Evolutionary conservation across 1,284 basidiomycete genomes (phyloP).

Genomic region (Ustilago vetiveriae): DNA sequence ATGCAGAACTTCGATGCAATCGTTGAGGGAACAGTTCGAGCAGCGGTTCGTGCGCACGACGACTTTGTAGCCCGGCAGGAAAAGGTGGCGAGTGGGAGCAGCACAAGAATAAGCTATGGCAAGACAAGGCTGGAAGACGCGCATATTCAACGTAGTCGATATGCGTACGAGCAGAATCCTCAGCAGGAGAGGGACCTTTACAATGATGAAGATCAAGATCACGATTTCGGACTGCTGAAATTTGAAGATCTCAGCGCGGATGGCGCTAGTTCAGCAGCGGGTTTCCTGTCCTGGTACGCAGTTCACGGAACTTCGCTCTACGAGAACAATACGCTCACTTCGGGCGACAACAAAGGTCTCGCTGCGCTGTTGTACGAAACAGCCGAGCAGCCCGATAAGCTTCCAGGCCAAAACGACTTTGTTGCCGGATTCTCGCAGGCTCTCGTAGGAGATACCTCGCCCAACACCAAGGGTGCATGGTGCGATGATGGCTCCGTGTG

Average conservation of each 20-base stretch:
- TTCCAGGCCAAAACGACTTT: conserved; percentile 51
- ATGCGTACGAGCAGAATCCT: conserved; percentile 57
- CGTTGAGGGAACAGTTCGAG: conserved; percentile 75
- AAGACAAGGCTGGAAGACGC: conserved; percentile 75
- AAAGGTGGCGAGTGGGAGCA: conserved; percentile 5
- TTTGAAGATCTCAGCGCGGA: conserved; percentile 37
- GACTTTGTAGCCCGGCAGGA: conserved; percentile 68
- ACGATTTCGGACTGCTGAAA: conserved; percentile 56
- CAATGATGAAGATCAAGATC: conserved; percentile 53
- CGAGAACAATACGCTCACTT: conserved; percentile 62
- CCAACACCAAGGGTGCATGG: conserved; percentile 56
- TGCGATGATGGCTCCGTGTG: conserved; percentile 57
- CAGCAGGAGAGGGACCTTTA: conserved; percentile 52
- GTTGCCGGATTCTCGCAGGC: conserved; percentile 59
- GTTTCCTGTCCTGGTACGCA: conserved; percentile 73
- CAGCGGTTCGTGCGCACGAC: conserved; percentile 76
- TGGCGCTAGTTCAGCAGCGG: conserved; percentile 20
- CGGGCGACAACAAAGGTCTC: conserved; percentile 59
- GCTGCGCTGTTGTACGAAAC: conserved; percentile 56
- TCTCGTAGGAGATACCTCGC: conserved; percentile 57
- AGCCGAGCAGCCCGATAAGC: conserved; percentile 39
- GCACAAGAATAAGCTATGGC: conserved; percentile 69
- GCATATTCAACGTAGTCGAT: conserved; percentile 73
- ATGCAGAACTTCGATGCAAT: conserved; percentile 74
- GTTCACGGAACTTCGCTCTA: conserved; percentile 74